Base-by-base conservation (phyloP, 75 land plant species). In the Cunninghamia lanceolata region DNA sequence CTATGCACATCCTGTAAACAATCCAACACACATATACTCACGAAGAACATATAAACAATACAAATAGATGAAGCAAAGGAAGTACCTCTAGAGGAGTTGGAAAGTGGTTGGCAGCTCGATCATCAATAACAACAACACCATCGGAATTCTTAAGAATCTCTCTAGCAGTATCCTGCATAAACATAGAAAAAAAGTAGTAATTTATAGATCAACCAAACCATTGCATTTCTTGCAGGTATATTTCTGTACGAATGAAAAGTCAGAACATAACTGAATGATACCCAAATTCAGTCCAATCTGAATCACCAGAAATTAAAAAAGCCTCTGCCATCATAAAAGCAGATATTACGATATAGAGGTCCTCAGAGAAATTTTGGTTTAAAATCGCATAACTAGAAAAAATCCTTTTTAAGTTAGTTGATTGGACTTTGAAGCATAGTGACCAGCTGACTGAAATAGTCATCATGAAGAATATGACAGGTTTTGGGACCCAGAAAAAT, bases 111-210 rank as follows among this genome's bases (percentile, higher is more conserved):
- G 93, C 86, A 28, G 85, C 88, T 47, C 99, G 86, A 73, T 98
- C 97, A 89, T 98, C 99, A 86, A 98, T 86, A 43, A 98, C 92
- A 13, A 96, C 90, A 9, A 98, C 93, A 14, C 99, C 99, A 56
- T 93, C 88, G 78, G 99, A 95, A 16, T 91, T 87, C 71, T 87
- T 88, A 75, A 98, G 90, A 86, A 98, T 94, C 45, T 93, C 91
- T 85, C 91, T 94, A 2, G 99, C 99, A 78, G 94, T 94, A 66
- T 92, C 92, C 97, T 96, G 88, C 50, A 85, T 25, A 73, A 73
- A 3, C 75, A 73, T 73, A 34, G 16, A 11, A 8, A 34, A 73
- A 63, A 28, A 32, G n/a, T n/a, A n/a, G n/a, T 11, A 30, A 30
- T 73, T 66, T 11, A 15, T 73, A 34, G n/a, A 85, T 85, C 78